Evolutionary conservation across 2,329 filamentous ascomycete genomes (phyloP).

Genomic region (Penicillium aurantiogriseum): DNA sequence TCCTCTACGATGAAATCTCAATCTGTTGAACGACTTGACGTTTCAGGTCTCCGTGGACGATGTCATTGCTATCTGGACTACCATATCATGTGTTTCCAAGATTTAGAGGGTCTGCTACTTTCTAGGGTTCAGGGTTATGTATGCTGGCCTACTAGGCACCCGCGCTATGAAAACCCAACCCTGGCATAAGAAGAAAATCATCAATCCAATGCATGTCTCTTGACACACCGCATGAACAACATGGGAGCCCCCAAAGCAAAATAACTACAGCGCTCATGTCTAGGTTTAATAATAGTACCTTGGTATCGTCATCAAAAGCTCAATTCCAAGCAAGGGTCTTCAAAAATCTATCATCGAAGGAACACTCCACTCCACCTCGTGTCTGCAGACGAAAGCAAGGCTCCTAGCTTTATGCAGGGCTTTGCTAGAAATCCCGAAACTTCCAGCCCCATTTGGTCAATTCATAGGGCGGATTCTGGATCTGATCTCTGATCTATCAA

Average conservation of each 20-base stretch:
- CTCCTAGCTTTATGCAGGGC: constrained; percentile 9
- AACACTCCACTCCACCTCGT: constrained; percentile 12
- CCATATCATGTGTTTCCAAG: not conserved
- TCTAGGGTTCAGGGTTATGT: not conserved
- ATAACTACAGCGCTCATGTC: not conserved
- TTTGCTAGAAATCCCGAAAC: not conserved
- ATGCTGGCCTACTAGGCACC: not conserved
- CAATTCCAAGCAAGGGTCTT: constrained; percentile 19
- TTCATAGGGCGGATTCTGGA: not conserved
- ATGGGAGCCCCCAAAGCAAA: not conserved
- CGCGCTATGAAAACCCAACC: not conserved
- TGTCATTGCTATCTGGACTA: not conserved
- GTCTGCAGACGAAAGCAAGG: constrained; percentile 18
- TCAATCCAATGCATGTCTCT: not conserved
- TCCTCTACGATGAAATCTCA: constrained; percentile 1
- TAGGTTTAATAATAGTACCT: not conserved
- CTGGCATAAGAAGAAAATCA: not conserved
- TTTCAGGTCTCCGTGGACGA: not conserved
- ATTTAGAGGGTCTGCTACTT: not conserved
- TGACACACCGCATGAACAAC: not conserved
- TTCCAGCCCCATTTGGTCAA: not conserved
- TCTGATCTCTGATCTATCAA: constrained; percentile 1
- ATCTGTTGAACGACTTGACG: not conserved
- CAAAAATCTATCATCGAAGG: not conserved
- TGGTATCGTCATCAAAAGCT: constrained; percentile 1